Conservation (phyloP, 768 basidiomycete species). For the Lentinula sp. region DNA sequence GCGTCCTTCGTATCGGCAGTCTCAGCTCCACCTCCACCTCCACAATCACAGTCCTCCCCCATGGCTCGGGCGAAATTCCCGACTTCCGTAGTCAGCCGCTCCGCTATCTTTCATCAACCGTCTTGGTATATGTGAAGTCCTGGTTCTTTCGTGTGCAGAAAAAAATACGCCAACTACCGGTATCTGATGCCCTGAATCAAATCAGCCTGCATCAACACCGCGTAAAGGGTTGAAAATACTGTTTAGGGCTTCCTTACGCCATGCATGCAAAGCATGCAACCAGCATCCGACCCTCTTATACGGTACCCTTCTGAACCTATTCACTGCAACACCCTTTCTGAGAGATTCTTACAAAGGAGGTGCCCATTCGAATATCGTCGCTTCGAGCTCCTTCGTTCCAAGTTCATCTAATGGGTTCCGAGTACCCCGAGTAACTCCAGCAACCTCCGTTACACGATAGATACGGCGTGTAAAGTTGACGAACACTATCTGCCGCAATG, state of each 20-base stretch:
- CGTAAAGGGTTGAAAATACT: background rate
- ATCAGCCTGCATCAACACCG: constrained; percentile 14
- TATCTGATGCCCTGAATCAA: constrained; percentile 17
- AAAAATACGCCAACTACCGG: constrained; percentile 43
- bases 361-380: constrained; percentile 46
- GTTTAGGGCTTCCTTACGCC: constrained; percentile 30
- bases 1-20: background rate
- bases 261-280: too few relatives aligned
- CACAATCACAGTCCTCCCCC: constrained; percentile 21
- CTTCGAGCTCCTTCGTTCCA: constrained; percentile 24
- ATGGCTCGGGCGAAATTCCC: constrained; percentile 32
- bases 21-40: background rate
- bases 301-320: constrained; percentile 23
- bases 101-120: constrained; percentile 36
- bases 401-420: constrained; percentile 36
- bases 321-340: constrained; percentile 36
- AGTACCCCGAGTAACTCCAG: constrained; percentile 50
- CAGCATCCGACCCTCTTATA: constrained; percentile 40
- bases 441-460: constrained; percentile 48
- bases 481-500: constrained; percentile 40
- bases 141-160: constrained; percentile 43
- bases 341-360: constrained; percentile 32
- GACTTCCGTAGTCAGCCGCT: constrained; percentile 45
- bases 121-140: constrained; percentile 43
- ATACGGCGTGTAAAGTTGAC: constrained; percentile 49